phyloP scores from a whole-genome alignment of 345 rosid genomes.

The Pseudoturritis turrita region DNA sequence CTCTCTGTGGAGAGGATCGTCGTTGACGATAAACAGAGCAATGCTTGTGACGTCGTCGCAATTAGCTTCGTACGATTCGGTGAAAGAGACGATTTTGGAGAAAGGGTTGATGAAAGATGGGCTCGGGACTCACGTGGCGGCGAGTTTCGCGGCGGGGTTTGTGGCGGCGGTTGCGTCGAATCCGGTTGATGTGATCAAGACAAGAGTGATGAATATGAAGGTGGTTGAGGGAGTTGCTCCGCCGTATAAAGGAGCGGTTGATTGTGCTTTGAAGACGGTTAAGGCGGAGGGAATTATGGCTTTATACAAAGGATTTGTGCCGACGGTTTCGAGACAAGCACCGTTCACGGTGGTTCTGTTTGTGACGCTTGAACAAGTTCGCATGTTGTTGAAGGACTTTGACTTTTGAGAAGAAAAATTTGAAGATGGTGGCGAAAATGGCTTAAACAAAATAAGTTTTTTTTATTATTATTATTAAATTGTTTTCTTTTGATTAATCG shows the following conservation, averaged over 20 bases:
- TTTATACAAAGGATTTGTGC: slow-evolving; percentile 77
- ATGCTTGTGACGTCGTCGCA: slow-evolving; percentile 89
- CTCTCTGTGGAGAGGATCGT: slow-evolving; percentile 83
- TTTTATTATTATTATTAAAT: background rate
- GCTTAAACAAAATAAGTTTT: background rate
- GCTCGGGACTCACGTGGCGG: slow-evolving; percentile 65
- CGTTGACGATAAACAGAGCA: slow-evolving; percentile 77
- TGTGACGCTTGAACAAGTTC: slow-evolving; percentile 76
- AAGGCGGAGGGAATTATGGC: slow-evolving; percentile 76
- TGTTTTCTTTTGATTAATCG: background rate
- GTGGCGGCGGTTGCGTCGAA: slow-evolving; percentile 75
- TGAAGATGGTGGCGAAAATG: slow-evolving; percentile 8
- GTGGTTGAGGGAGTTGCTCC: slow-evolving; percentile 56
- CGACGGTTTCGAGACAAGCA: slow-evolving; percentile 78
- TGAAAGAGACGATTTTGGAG: slow-evolving; percentile 61
- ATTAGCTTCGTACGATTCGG: slow-evolving; percentile 73
- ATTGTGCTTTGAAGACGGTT: slow-evolving; percentile 75
- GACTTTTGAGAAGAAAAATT: slow-evolving; percentile 33
- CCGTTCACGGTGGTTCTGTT: slow-evolving; percentile 87
- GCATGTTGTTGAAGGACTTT: slow-evolving; percentile 62
- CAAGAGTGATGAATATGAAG: slow-evolving; percentile 87
- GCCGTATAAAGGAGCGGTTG: slow-evolving; percentile 68
- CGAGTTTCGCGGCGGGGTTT: slow-evolving; percentile 84
- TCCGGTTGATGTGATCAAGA: slow-evolving; percentile 89
- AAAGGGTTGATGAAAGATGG: slow-evolving; percentile 59